Base-by-base conservation (phyloP, 768 basidiomycete species). In the Lentinula boryana region DNA sequence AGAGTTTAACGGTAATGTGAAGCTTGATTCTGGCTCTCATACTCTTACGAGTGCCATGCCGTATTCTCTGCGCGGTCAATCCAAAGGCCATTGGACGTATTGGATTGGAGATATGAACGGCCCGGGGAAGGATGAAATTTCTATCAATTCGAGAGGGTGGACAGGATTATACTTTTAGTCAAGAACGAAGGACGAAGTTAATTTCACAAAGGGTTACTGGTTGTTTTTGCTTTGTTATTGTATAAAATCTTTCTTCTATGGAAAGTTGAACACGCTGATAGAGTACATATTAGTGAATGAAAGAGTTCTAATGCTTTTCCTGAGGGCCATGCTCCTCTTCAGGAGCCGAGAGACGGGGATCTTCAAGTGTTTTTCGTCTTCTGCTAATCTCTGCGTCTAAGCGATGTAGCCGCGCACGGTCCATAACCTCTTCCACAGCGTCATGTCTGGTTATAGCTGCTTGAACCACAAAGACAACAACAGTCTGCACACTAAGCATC, bases 1-100 rank as follows among this genome's bases (percentile, higher is more conserved):
- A 12, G 73, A 76, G 50, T 83, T 79, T 70, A 77, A 70, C 63
- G 85, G 84, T 5, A 75, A 72, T 46, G 69, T 84, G 51, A 69
- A 77, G 33, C 60, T 86, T 35, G 63, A 72, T 5, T 76, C 82
- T 27, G 76, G 71, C 51, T 80, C 79, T 4, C 78, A 64, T 60
- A 73, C 71, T 27, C 67, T 74, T 6, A 72, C 70, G 23, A 74
- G 74, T 9, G 61, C 70, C 8, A 63, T 65, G 10, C 63, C 60
- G 31, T 56, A 68, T 10, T 49, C 55, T 15, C 13, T 60, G 10
- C n/a, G 16, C 9, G 55, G 46, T 27, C 56, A 31, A 8, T 18
- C 33, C 10, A 67, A 61, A 6, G 64, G 52, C 15, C 65, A 67
- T 38, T 80, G 76, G 76, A 81, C 77, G 4, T 76, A 81, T 68